Conservation (phyloP, 2,329 filamentous ascomycete species). For the Penicillium hesseltinei region DNA sequence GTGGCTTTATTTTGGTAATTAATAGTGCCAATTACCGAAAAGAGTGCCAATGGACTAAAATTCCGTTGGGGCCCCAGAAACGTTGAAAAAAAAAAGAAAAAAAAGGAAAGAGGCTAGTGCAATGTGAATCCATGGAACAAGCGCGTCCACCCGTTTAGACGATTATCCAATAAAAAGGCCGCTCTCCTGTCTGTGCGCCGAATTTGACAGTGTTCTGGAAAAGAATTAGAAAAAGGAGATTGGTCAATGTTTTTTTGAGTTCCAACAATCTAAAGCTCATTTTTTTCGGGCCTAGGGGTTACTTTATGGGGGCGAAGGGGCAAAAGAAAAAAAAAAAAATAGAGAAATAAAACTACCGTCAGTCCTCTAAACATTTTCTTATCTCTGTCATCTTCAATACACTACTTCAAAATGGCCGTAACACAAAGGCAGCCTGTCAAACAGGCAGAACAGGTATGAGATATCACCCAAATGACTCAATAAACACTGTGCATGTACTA, state of each 20-base stretch:
- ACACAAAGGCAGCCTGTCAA: constrained; percentile 6
- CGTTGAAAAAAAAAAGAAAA: constrained; percentile 2
- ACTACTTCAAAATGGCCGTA: constrained; percentile 3
- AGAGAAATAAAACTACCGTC: constrained; percentile 1
- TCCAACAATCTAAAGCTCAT: constrained; percentile 6
- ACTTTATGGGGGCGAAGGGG: constrained; percentile 7
- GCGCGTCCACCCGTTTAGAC: not conserved
- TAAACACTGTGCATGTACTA: not conserved
- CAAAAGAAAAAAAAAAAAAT: not conserved
- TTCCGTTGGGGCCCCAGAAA: constrained; percentile 7
- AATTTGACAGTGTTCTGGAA: constrained; percentile 12
- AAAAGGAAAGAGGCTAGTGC: not conserved
- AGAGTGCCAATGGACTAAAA: not conserved
- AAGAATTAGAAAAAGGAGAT: constrained; percentile 4
- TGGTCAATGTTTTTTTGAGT: not conserved
- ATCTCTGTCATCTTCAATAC: not conserved
- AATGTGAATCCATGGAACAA: constrained; percentile 5
- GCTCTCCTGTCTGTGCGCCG: not conserved
- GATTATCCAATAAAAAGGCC: not conserved
- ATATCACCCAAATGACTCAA: not conserved
- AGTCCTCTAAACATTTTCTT: not conserved
- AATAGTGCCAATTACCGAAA: not conserved
- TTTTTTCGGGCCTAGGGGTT: constrained; percentile 2
- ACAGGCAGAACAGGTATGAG: constrained; percentile 1
- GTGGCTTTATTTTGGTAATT: not conserved